Conservation (phyloP, 441 rosid species). For the Croton laevigatus region DNA sequence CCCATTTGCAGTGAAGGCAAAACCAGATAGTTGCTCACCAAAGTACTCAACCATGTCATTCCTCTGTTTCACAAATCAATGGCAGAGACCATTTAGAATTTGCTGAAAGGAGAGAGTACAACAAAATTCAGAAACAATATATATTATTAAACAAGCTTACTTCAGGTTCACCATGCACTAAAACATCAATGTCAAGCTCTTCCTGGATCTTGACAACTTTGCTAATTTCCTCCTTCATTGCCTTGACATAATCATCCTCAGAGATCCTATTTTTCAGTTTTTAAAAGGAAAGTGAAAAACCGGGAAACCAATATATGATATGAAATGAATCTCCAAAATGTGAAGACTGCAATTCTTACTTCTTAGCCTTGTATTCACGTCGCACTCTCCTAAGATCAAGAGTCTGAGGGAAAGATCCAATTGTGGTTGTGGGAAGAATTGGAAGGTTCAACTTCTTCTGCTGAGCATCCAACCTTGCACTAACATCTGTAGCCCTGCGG, state of each 20-base stretch:
- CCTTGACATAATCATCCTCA: conserved; percentile 72
- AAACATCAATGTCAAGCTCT: conserved; percentile 91
- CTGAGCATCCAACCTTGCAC: conserved; percentile 87
- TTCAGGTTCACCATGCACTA: conserved; percentile 99
- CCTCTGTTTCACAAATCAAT: conserved; percentile 46
- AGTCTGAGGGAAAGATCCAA: conserved; percentile 97
- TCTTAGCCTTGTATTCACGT: conserved; percentile 95
- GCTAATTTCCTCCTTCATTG: conserved; percentile 89
- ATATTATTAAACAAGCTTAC: conserved; percentile 31
- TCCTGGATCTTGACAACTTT: conserved; percentile 88
- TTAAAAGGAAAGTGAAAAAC: neutral
- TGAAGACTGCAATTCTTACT: conserved; percentile 42
- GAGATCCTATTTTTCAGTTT: conserved; percentile 54
- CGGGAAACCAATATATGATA: neutral
- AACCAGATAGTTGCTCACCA: conserved; percentile 78
- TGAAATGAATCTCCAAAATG: neutral
- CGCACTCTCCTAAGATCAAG: conserved; percentile 91
- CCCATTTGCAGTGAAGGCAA: conserved; percentile 91
- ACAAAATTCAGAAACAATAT: neutral
- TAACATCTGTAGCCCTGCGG: conserved; percentile 80
- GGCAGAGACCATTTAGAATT: neutral
- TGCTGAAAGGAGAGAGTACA: neutral
- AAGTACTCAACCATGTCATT: conserved; percentile 99
- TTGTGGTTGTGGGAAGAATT: conserved; percentile 89
- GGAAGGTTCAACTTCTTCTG: conserved; percentile 97